Conservation (phyloP, 2,329 filamentous ascomycete species). For the Zalaria obscura region DNA sequence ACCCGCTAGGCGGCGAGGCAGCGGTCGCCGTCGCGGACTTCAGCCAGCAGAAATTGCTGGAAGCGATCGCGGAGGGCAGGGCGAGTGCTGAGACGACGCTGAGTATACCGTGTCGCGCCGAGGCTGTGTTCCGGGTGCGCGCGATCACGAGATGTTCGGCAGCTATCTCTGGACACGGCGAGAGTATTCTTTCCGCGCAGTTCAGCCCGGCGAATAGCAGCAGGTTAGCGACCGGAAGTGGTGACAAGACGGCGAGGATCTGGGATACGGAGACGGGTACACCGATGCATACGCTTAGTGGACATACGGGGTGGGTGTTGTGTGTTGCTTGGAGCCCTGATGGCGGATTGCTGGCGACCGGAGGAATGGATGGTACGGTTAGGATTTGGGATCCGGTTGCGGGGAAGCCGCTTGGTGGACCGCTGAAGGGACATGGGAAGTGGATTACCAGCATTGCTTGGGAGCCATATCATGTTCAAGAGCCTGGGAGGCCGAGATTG, state of each 20-base stretch:
- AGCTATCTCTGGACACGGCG: conserved; percentile 78
- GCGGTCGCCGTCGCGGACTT: conserved; percentile 22
- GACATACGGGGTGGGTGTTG: conserved; percentile 82
- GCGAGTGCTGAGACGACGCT: conserved; percentile 45
- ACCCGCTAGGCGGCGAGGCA: conserved; percentile 27
- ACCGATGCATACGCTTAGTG: conserved; percentile 69
- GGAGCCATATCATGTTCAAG: conserved; percentile 84
- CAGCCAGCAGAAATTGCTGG: conserved; percentile 20
- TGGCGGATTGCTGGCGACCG: conserved; percentile 66
- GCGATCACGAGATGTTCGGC: conserved; percentile 82
- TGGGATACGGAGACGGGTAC: conserved; percentile 95
- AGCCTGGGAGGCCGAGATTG: conserved; percentile 57
- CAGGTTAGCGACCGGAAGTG: conserved; percentile 73
- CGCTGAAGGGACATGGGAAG: conserved; percentile 74
- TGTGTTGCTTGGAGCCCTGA: conserved; percentile 81
- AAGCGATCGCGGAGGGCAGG: conserved; percentile 31
- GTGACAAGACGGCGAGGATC: conserved; percentile 80
- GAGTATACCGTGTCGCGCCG: conserved; percentile 55
- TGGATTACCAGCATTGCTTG: conserved; percentile 80
- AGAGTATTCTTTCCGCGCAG: conserved; percentile 73
- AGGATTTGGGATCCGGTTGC: conserved; percentile 76
- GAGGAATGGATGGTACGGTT: conserved; percentile 87
- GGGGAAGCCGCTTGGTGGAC: conserved; percentile 56
- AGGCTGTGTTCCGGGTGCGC: conserved; percentile 87
- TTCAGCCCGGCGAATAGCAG: conserved; percentile 71